Evolutionary conservation across 208 protist genomes (phyloP).

Genomic region (Porcisia deanei): DNA sequence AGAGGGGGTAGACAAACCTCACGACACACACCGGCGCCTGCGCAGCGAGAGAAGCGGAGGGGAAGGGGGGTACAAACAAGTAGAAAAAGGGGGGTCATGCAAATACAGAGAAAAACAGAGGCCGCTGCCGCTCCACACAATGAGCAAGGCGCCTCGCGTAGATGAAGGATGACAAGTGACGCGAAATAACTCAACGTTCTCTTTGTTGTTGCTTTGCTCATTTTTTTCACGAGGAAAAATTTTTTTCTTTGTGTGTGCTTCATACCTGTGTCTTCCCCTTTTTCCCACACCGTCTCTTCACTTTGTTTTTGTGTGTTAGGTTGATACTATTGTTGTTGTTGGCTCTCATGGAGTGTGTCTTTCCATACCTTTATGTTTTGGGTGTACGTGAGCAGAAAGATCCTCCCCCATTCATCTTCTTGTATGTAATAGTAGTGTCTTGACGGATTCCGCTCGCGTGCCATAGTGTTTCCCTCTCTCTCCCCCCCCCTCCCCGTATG

Average conservation of each 20-base stretch:
- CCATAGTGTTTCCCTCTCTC: no score
- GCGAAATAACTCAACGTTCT: background rate
- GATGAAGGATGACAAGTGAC: no score
- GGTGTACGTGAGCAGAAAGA: background rate
- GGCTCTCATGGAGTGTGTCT: background rate
- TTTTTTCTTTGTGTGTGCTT: background rate
- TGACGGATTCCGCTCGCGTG: no score
- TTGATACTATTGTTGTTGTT: background rate
- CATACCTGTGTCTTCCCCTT: background rate
- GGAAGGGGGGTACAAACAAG: background rate
- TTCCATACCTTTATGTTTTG: background rate
- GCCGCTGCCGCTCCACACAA: background rate
- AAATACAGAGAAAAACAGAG: background rate
- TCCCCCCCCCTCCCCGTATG: no score
- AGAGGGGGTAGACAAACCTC: background rate
- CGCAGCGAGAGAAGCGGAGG: background rate
- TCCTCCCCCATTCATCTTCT: no score
- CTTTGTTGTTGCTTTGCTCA: background rate
- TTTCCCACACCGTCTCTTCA: background rate
- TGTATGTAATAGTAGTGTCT: no score
- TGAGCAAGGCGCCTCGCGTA: background rate
- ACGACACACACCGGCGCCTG: background rate
- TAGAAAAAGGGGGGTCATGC: background rate
- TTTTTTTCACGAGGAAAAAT: background rate
- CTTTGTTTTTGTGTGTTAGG: background rate